Base-by-base conservation (phyloP, 768 basidiomycete genomes). In the Jaapia argillacea region DNA sequence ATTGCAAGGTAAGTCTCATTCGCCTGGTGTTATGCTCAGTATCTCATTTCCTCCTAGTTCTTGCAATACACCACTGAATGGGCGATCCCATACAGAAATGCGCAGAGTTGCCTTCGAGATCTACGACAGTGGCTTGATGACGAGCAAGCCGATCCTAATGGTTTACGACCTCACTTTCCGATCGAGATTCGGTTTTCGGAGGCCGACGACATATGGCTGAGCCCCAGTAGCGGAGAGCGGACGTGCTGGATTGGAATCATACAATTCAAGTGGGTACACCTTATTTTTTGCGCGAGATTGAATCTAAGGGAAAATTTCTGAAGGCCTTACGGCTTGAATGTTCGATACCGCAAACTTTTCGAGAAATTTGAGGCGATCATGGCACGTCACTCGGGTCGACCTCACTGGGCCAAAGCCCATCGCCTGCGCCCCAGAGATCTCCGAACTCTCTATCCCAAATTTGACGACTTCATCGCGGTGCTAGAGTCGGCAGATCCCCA, bases 371-470 rank as follows among this genome's bases (percentile, higher is more conserved):
- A 93, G 58, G 52, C 59, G 12, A 82, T 92, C 52, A 57, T 93
- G 46, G 58, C 66, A 18, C 70, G 67, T 23, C 72, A 91, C 62
- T 71, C 73, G 35, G 94, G 91, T 4, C 72, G 87, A 38, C 92
- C 94, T 6, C 94, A 98, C 66, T 98, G 94, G 94, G 94, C 92
- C 0, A 98, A 98, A 62, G 74, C 87, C 18, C 94, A 97, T 58
- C 64, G 65, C 20, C 70, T 93, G 27, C 67, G 71, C 36, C 85
- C 85, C 2, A 68, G 70, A 36, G 61, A 67, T 24, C 72, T 96
- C 43, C 74, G 75, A 41, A 56, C 53, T 43, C 62, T 85, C 7
- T 98, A 98, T 64, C 86, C 92, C 18, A 73, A 68, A 47, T 96
- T 91, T 61, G 75, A 79, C 51, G 79, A 83, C 52, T 97, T 89